Evolutionary conservation across 352 stramenopile genomes (phyloP).

Genomic region (Thalassiosira exigua): DNA sequence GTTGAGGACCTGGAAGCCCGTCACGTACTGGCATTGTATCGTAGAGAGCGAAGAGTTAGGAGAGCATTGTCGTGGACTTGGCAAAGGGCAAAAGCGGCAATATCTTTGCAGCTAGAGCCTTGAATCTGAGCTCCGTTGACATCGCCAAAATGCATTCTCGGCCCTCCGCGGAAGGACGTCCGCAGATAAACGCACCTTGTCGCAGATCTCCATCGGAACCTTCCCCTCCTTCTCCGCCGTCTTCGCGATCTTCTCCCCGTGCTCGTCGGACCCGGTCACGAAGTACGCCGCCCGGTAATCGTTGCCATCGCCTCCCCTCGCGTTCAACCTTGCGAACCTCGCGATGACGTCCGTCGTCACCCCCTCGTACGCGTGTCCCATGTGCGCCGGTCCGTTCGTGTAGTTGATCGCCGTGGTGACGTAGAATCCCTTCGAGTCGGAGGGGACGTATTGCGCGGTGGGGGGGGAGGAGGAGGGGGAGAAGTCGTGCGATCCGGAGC

Average conservation of each 20-base stretch:
- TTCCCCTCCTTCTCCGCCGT: conserved; percentile 91
- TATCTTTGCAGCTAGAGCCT: too few relatives aligned
- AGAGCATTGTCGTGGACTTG: too few relatives aligned
- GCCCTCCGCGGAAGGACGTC: too few relatives aligned
- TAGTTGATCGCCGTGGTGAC: conserved; percentile 99
- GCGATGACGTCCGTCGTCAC: conserved; percentile 95
- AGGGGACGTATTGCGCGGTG: conserved; percentile 55
- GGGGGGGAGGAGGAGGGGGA: conserved; percentile 25
- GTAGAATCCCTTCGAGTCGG: conserved; percentile 89
- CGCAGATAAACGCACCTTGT: conserved; percentile 86
- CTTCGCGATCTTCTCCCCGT: conserved; percentile 99
- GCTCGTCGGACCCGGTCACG: conserved; percentile 95
- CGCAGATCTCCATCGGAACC: conserved; percentile 93
- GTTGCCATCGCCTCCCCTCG: conserved; percentile 41
- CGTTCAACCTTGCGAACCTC: conserved; percentile 91
- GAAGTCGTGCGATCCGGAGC: conserved; percentile 28
- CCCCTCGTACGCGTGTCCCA: conserved; percentile 99
- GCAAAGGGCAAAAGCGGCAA: too few relatives aligned
- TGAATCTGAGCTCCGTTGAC: too few relatives aligned
- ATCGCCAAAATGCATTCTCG: too few relatives aligned
- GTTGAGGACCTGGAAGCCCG: conserved; percentile 88
- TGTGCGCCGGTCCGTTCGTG: conserved; percentile 95
- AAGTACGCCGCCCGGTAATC: conserved; percentile 79
- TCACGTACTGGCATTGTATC: conserved; percentile 83
- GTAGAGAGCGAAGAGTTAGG: too few relatives aligned